phyloP scores from a whole-genome alignment of 768 basidiomycete species.

The Hypholoma fasciculare region DNA sequence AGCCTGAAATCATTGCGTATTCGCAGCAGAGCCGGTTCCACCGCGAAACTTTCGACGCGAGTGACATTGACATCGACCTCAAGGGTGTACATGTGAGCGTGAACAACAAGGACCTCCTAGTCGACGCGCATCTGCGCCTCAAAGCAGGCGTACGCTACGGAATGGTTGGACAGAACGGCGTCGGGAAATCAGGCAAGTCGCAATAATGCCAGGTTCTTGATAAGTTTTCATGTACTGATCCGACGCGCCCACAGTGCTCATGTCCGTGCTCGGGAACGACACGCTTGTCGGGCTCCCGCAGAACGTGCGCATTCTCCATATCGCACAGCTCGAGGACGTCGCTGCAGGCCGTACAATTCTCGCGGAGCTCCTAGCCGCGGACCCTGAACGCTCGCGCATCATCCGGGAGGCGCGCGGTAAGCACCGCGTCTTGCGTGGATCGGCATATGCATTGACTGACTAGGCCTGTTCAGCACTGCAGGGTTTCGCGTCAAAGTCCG shows the following conservation, averaged over 20 bases:
- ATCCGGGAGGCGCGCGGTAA: constrained; percentile 28
- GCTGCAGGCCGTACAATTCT: constrained; percentile 24
- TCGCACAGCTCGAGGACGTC: constrained; percentile 31
- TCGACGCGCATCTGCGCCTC: constrained; percentile 51
- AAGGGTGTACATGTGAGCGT: constrained; percentile 53
- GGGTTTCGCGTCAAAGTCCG: constrained; percentile 16
- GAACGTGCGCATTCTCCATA: constrained; percentile 31
- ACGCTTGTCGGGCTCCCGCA: constrained; percentile 31
- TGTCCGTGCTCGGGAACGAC: constrained; percentile 30
- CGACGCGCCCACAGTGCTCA: constrained; percentile 19
- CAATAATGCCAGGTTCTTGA: constrained; percentile 10
- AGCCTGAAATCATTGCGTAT: constrained; percentile 33
- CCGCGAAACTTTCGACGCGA: constrained; percentile 43
- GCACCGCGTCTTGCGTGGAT: not conserved
- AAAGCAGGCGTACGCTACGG: constrained; percentile 51
- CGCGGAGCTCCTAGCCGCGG: constrained; percentile 27
- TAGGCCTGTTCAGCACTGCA: constrained; percentile 21
- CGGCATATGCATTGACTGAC: too few species aligned
- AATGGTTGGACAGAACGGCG: constrained; percentile 57
- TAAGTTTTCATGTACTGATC: not conserved
- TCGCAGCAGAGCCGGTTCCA: constrained; percentile 52
- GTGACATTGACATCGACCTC: constrained; percentile 47
- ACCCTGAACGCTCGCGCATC: constrained; percentile 24
- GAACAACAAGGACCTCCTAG: constrained; percentile 50
- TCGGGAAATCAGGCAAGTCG: constrained; percentile 47